Evolutionary conservation across 495 filamentous ascomycete genomes (phyloP).

Genomic region (Aspergillus avenaceus): DNA sequence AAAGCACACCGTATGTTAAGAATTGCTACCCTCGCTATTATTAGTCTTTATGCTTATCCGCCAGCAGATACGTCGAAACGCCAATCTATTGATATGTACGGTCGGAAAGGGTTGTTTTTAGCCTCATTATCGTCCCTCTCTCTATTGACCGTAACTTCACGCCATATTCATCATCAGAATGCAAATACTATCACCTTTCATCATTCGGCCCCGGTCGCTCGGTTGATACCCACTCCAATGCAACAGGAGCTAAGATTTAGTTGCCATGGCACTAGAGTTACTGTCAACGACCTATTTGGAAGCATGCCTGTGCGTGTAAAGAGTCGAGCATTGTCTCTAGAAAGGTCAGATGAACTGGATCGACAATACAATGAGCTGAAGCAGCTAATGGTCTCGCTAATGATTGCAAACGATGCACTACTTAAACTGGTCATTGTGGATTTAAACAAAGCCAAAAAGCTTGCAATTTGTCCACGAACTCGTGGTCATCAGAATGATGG

Average conservation of each 20-base stretch:
- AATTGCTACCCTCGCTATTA: no score
- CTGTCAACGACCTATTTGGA: slow-evolving; percentile 84
- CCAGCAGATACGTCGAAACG: slow-evolving; percentile 75
- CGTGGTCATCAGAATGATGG: neutral
- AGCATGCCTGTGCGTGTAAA: slow-evolving; percentile 97
- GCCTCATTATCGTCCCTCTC: slow-evolving; percentile 75
- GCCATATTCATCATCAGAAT: slow-evolving; percentile 55
- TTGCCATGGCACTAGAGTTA: slow-evolving; percentile 72
- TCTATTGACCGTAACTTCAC: slow-evolving; percentile 74
- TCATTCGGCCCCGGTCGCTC: slow-evolving; percentile 62
- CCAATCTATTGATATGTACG: slow-evolving; percentile 47
- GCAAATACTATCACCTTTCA: slow-evolving; percentile 71
- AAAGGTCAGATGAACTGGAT: slow-evolving; percentile 53
- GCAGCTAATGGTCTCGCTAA: slow-evolving; percentile 52
- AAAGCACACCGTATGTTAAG: slow-evolving; percentile 64
- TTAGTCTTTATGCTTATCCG: slow-evolving; percentile 23
- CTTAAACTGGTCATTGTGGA: slow-evolving; percentile 33
- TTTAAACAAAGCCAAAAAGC: slow-evolving; percentile 23
- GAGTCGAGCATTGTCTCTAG: slow-evolving; percentile 53
- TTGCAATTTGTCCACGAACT: slow-evolving; percentile 24
- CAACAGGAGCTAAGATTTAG: slow-evolving; percentile 54
- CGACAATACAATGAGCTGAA: slow-evolving; percentile 68
- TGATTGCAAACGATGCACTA: slow-evolving; percentile 53
- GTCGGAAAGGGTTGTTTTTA: slow-evolving; percentile 70
- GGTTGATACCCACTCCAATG: slow-evolving; percentile 59